Base-by-base conservation (phyloP, 202 grass and related monocot genomes). In the Setaria viridis region DNA sequence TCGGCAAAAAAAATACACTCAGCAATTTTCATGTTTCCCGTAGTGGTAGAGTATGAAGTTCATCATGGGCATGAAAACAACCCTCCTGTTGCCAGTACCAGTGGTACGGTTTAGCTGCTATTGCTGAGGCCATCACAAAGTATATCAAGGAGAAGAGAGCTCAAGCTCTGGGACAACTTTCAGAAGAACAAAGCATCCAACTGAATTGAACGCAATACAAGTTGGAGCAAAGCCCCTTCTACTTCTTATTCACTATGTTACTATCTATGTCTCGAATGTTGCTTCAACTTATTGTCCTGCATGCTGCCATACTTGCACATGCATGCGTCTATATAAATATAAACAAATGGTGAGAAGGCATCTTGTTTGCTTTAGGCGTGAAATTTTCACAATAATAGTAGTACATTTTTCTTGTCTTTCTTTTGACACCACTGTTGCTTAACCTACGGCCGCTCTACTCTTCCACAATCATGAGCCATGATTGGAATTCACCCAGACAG, bases 31-130 rank as follows among this genome's bases (percentile, higher is more conserved):
- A n/a, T n/a, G n/a, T n/a, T n/a, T n/a, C n/a, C n/a, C n/a, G n/a
- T n/a, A n/a, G n/a, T n/a, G n/a, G n/a, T 91, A 0, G 85, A 93
- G 47, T 88, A 88, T n/a, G 78, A 91, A 90, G 33, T 70, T 19
- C 73, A 86, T 17, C 60, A 86, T 1, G 76, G 77, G 4, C 62
- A 75, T 8, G 0, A 21, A 29, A 69, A 55, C 56, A 62, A 79
- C 9, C 9, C 72, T 0, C 79, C 82, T 15, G 41, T 77, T 37
- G 71, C 80, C 16, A 85, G 85, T 14, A 91, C 67, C 34, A 29
- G 46, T 77, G 70, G n/a, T n/a, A n/a, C n/a, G n/a, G 19, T 11
- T 17, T 93, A 74, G 86, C 92, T 84, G 1, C 83, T 33, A 32
- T 82, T 7, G 89, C 86, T 34, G 47, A 94, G 32, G 82, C 86